A percentile compares a stretch with the other conserved stretches of the same genome.
Evolutionary conservation across 1,139 yeast genomes (phyloP).

Genomic region (Torulaspora globosa): DNA sequence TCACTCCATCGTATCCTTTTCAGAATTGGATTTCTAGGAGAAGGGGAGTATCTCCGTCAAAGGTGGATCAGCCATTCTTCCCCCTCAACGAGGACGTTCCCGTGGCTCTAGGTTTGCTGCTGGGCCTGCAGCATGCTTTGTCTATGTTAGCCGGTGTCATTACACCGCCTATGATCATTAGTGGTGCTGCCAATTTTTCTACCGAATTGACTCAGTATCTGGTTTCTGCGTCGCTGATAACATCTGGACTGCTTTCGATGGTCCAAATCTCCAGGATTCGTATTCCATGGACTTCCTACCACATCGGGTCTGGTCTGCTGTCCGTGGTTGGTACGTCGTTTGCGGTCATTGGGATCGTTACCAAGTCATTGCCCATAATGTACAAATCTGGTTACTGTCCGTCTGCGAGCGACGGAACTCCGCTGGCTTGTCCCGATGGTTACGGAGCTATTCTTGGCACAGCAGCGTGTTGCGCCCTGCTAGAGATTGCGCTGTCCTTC

Average conservation of each 20-base stretch:
- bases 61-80: conserved; percentile 70
- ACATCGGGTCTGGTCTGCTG: conserved; percentile 78
- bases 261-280: conserved; percentile 80
- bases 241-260: conserved; percentile 66
- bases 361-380: conserved; percentile 75
- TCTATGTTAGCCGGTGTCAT: conserved; percentile 91
- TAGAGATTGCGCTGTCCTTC: conserved; percentile 69
- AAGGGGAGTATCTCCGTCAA: conserved; percentile 40
- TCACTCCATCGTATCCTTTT: conserved; percentile 75
- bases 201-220: conserved; percentile 56
- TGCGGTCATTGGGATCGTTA: conserved; percentile 77
- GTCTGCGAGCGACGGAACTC: conserved; percentile 52
- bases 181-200: conserved; percentile 55
- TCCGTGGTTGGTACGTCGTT: conserved; percentile 89
- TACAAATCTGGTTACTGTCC: conserved; percentile 70
- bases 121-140: conserved; percentile 82
- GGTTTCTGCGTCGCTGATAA: conserved; percentile 72
- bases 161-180: conserved; percentile 75
- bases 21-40: conserved; percentile 20
- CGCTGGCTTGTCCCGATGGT: conserved; percentile 82
- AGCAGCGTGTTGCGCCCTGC: conserved; percentile 67
- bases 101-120: conserved; percentile 60
- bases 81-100: conserved; percentile 80
- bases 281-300: conserved; percentile 66
- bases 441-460: conserved; percentile 84